Conservation (phyloP, 164 flowering plant species). For the Dillenia turbinata region DNA sequence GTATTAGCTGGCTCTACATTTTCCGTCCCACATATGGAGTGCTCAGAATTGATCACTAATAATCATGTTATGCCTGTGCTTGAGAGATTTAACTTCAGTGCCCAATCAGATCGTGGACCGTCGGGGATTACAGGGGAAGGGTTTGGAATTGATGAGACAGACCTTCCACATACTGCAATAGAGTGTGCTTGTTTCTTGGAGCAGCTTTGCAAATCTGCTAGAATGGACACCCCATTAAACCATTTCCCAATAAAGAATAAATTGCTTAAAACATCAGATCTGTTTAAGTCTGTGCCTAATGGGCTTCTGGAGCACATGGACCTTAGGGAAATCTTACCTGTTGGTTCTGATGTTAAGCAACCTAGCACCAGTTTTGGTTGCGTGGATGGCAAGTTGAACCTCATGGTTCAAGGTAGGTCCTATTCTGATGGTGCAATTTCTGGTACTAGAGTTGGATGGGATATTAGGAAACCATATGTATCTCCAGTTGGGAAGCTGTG, state of each 20-base stretch:
- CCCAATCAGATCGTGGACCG: conserved; percentile 23
- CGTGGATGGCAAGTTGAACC: conserved; percentile 14
- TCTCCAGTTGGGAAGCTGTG: conserved; percentile 62
- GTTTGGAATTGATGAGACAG: conserved; percentile 22
- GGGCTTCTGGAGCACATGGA: conserved; percentile 53
- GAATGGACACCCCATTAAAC: conserved; percentile 42
- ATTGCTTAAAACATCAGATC: conserved; percentile 26
- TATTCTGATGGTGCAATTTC: conserved; percentile 37
- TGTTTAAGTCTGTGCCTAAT: conserved; percentile 56
- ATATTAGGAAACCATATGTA: conserved; percentile 26
- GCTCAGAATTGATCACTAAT: conserved; percentile 18
- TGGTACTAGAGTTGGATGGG: conserved; percentile 23
- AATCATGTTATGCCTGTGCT: conserved; percentile 49
- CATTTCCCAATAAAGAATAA: conserved; percentile 29
- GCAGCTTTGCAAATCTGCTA: conserved; percentile 52
- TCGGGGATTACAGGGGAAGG: conserved; percentile 17
- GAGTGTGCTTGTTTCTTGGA: conserved; percentile 47
- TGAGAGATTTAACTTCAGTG: conserved; percentile 50
- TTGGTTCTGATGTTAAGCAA: conserved; percentile 22
- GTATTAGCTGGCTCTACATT: conserved; percentile 17
- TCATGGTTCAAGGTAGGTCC: conserved; percentile 21
- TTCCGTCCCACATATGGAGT: conserved; percentile 17
- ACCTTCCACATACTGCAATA: conserved; percentile 29
- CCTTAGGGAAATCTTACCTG: conserved; percentile 10
- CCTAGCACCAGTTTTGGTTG: conserved; percentile 11